Base-by-base conservation (phyloP, 1,139 yeast genomes). In the Zygosaccharomyces sapae region DNA sequence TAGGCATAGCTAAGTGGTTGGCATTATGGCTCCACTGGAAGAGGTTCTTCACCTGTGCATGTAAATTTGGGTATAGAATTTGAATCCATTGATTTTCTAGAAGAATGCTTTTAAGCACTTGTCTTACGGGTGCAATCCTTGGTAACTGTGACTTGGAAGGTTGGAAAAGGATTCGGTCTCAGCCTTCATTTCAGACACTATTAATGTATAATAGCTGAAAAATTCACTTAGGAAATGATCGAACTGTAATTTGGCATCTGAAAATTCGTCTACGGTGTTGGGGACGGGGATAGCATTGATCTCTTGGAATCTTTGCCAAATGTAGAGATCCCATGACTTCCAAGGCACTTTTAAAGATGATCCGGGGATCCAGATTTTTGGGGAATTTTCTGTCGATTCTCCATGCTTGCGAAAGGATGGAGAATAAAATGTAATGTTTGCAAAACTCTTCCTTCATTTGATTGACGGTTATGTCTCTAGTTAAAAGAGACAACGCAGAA, bases 381-480 rank as follows among this genome's bases (percentile, higher is more conserved):
- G 30, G 29, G 10, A 41, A 12, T 35, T 43, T 38, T 12, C 39
- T 37, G 9, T 39, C 36, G 9, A 41, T 18, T 39, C 55, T 50
- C 44, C 33, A 41, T 4, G 50, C 41, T 12, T 52, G 47, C 7
- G 54, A 51, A 22, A 50, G 45, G 29, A 57, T 29, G 36, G 49
- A 48, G 43, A 51, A 58, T 6, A 56, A 35, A 7, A 54, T 39
- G 38, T 41, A 50, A 41, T 52, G 48, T 35, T 57, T 54, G 34
- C 53, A 47, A 44, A 46, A 55, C 43, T 59, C 64, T 13, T 52
- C 52, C 25, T 48, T 45, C 5, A 58, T 25, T 19, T 54, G 53
- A 10, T 19, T 3, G 4, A 38, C 34, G 4, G 49, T 41, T n/a
- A 48, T 31, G 9, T 45, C 45, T 13, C 39, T 40, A 4, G 59